Evolutionary conservation across 768 basidiomycete genomes (phyloP), one percentile per base, ranked within the genome.

Genomic region (Trametes villosa): DNA sequence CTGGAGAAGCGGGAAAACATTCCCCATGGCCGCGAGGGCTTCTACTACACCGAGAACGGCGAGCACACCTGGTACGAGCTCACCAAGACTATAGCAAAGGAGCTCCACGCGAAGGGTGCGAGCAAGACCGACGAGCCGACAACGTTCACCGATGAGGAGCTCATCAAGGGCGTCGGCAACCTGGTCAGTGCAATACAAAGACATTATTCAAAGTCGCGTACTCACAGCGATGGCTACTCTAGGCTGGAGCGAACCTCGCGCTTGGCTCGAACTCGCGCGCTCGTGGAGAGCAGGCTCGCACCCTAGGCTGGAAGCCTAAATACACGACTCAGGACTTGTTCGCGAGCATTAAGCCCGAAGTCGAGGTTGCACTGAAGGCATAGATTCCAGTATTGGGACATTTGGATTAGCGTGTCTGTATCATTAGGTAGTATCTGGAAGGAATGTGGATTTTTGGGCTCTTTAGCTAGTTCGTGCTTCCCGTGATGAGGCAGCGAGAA

Each of bases 221-320:
- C 8, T 17, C 20, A 15, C 22, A 27, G 13, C 41, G 30, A 34
- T n/a, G 9, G 2, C n/a, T n/a, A n/a, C n/a, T 7, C 12, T 40
- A 42, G 31, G 12, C 17, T 6, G 36, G 49, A 7, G 30, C 59
- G 47, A 20, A 59, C 59, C 34, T 65, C 34, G 50, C 60, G 0
- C 63, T 65, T 20, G 60, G 46, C 20, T 38, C 44, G 18, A 64
- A 53, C 18, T 60, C 45, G 22, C 75, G 72, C 46, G 74, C 20
- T 51, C 75, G 8, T 3, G 68, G 57, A 2, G 65, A 67, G 40
- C 73, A 81, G 52, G 74, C 76, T 0, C 73, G 74, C 42, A 18
- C 30, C 18, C 68, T 83, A 59, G 81, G 82, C 3, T 83, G 82
- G 81, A 76, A 74, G 52, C 81, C 81, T 1, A 72, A 66, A 15